Evolutionary conservation across 1,284 basidiomycete species (phyloP), one percentile per base, ranked within the genome.

Genomic region (Pseudozyma tsukubaensis): DNA sequence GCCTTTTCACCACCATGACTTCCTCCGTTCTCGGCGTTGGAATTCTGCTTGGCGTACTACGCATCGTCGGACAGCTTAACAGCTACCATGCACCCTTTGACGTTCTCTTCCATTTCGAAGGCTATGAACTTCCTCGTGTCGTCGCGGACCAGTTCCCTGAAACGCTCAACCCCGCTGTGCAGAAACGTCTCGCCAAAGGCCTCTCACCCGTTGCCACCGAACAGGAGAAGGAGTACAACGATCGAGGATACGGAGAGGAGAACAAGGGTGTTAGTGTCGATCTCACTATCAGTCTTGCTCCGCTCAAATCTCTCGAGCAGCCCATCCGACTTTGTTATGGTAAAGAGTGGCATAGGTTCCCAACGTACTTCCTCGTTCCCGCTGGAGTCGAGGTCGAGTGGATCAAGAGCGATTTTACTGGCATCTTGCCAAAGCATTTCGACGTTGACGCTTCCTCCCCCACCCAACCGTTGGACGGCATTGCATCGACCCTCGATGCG

Each of bases 281-380:
- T 44, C 70, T 67, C 18, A 56, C 59, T 9, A 73, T 69, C 59
- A 21, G 44, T 13, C 58, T 63, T 18, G 11, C 48, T 2, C 74
- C 59, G 37, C 40, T 67, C 43, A 18, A 50, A 18, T 50, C 36
- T 19, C 59, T 72, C 35, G 52, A 55, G 16, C 40, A 44, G 84
- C 62, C 71, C 3, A 49, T 77, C 14, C 37, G 72, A 24, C 51
- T 99, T 1, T 99, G 97, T 86, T 88, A 92, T 59, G 94, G 91
- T 36, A 93, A 95, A 82, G 96, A 99, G 85, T 99, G 97, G 97
- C 88, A 98, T 83, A 89, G 96, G 14, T 99, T 95, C 87, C 94
- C 95, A 0, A 89, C 92, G 1, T 91, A 92, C 83, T 98, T 92
- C 85, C 89, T 96, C 50, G 88, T 98, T 18, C 94, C 96, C 1